Evolutionary conservation across 768 basidiomycete genomes (phyloP), one percentile per base, ranked within the genome.

Genomic region (Pseudohyphozyma bogoriensis): DNA sequence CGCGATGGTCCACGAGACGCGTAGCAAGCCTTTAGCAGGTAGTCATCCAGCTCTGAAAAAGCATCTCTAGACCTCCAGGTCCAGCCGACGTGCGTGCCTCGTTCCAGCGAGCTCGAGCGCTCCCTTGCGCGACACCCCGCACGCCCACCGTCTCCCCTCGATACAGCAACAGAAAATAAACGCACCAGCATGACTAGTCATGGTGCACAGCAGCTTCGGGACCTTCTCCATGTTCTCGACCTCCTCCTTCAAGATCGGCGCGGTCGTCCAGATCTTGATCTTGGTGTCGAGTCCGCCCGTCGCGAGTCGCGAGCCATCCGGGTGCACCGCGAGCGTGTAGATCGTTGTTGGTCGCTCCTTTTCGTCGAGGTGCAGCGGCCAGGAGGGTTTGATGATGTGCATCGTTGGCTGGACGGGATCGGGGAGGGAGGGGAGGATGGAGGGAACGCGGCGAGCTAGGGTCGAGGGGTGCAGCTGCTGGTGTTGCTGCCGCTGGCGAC

Each of bases 221-320:
- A 35, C 81, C 79, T 60, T 84, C 80, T 47, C 84, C 81, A 63
- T 75, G 73, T 70, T 87, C 83, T 32, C 87, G 78, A 45, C 66
- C 26, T 82, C 79, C 18, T 80, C 75, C 64, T 84, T 84, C n/a
- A 97, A 77, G 66, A 97, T 93, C 0, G 95, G 92, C 63, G 87
- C 85, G 1, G 95, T 97, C 63, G 87, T 87, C 93, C 93, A 99
- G 75, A 99, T 89, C 51, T 90, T 86, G 62, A 99, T 83, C 77
- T 91, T 92, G 42, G 89, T 86, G 73, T 99, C 93, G n/a, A 99
- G 79, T 3, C 92, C 91, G 32, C 91, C 95, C 1, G 93, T 99
- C n/a, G 95, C 93, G 67, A 99, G 85, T 22, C 93, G 82, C 24
- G 89, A 90, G 64, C 88, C 88, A 70, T 99, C 93, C 0, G 93